phyloP scores from a whole-genome alignment of 2,329 filamentous ascomycete species.

The Thelonectria discophora region DNA sequence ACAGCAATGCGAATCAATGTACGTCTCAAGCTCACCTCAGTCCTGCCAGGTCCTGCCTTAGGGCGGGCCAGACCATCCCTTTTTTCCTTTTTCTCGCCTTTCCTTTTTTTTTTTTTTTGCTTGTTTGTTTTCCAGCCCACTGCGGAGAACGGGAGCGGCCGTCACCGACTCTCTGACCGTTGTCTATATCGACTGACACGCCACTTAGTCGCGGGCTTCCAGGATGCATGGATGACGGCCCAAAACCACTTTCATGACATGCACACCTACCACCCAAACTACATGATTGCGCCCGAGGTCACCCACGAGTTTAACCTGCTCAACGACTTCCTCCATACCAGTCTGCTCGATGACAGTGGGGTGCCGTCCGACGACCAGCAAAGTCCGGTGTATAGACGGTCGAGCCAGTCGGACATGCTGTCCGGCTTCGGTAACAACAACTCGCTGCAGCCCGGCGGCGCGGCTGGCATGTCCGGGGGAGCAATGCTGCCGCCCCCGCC shows the following conservation, averaged over 20 bases:
- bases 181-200: constrained; percentile 41
- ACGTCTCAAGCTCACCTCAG: constrained; percentile 55
- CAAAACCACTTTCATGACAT: constrained; percentile 86
- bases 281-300: constrained; percentile 92
- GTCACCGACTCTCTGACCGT: constrained; percentile 29
- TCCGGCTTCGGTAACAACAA: constrained; percentile 58
- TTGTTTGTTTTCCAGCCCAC: constrained; percentile 38
- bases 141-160: constrained; percentile 39
- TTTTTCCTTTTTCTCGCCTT: constrained; percentile 25
- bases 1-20: constrained; percentile 78
- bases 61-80: constrained; percentile 24
- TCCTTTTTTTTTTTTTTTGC: constrained; percentile 31
- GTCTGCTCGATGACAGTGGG: constrained; percentile 83
- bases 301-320: constrained; percentile 96
- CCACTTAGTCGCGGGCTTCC: constrained; percentile 76
- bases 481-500: constrained; percentile 60
- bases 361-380: constrained; percentile 74
- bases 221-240: constrained; percentile 80
- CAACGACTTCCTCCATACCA: constrained; percentile 95
- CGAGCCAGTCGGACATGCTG: constrained; percentile 58
- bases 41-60: constrained; percentile 31
- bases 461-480: constrained; percentile 40
- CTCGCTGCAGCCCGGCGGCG: constrained; percentile 37
- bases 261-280: constrained; percentile 91
- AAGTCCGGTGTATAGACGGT: constrained; percentile 53